Conservation (phyloP, 176 grass and related monocot genomes). For the Carex cristatella region DNA sequence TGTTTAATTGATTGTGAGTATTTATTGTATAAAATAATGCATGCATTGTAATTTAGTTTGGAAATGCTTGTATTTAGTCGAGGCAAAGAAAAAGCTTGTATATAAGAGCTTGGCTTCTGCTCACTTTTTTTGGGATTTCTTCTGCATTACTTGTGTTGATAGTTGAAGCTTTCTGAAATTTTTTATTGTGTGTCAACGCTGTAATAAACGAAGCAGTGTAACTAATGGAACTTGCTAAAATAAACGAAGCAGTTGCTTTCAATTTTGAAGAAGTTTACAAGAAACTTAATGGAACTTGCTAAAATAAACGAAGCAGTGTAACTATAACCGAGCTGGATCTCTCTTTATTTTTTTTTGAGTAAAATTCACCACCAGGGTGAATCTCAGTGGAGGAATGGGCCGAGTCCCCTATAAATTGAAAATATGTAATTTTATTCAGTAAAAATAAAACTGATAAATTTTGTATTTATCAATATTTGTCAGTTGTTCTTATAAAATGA, state of each 20-base stretch:
- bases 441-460: no score
- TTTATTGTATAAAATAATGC: slow-evolving; percentile 33
- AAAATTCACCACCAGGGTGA: no score
- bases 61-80: slow-evolving; percentile 34
- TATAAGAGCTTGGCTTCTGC: slow-evolving; percentile 24
- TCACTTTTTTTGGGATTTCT: slow-evolving; percentile 3
- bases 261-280: neutral
- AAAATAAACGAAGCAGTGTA: neutral
- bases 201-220: neutral
- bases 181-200: neutral
- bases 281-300: neutral
- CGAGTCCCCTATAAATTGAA: no score
- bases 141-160: neutral
- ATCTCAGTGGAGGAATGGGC: no score
- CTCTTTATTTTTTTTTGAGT: no score
- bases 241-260: neutral
- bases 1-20: slow-evolving; percentile 30
- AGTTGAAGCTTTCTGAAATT: neutral
- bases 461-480: no score
- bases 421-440: no score
- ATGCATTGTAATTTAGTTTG: slow-evolving; percentile 19
- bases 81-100: slow-evolving; percentile 38
- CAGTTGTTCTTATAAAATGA: no score
- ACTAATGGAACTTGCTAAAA: no score
- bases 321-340: no score